These are phyloP conservation scores for Wilcoxina mikolae DNA, from an alignment of 495 filamentous ascomycete species.

Conservation along the genomic window DNA sequence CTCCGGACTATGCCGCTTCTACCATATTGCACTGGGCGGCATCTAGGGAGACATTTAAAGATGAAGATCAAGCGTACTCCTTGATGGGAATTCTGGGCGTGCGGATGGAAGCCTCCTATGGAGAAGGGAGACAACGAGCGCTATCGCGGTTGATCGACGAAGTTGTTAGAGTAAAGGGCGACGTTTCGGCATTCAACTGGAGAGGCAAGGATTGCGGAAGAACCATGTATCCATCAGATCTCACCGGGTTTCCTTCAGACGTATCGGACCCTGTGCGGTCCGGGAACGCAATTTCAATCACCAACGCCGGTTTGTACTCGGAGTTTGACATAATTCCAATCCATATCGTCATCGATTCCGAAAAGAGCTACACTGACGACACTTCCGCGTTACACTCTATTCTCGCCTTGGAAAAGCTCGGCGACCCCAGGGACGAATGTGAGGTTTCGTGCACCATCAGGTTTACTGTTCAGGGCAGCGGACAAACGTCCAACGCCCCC, in stretches of 20 bases:
- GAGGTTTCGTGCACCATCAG: too few relatives aligned
- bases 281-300: background rate
- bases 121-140: slow-evolving; percentile 1
- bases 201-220: background rate
- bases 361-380: slow-evolving; percentile 28
- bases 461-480: too few relatives aligned
- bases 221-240: slow-evolving; percentile 1
- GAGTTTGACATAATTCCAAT: background rate
- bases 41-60: background rate
- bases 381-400: slow-evolving; percentile 32
- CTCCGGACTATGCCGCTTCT: too few relatives aligned
- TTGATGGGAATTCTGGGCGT: slow-evolving; percentile 7
- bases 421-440: too few relatives aligned
- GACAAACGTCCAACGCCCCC: too few relatives aligned
- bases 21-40: too few relatives aligned
- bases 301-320: background rate
- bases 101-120: slow-evolving; percentile 2
- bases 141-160: slow-evolving; percentile 1
- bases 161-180: background rate
- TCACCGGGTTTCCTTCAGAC: background rate
- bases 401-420: slow-evolving; percentile 34
- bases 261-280: background rate
- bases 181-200: slow-evolving; percentile 14
- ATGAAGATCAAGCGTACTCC: slow-evolving; percentile 7
- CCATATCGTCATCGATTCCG: background rate